Conservation (phyloP, 352 stramenopile genomes). For the Pythium phragmiticola region DNA sequence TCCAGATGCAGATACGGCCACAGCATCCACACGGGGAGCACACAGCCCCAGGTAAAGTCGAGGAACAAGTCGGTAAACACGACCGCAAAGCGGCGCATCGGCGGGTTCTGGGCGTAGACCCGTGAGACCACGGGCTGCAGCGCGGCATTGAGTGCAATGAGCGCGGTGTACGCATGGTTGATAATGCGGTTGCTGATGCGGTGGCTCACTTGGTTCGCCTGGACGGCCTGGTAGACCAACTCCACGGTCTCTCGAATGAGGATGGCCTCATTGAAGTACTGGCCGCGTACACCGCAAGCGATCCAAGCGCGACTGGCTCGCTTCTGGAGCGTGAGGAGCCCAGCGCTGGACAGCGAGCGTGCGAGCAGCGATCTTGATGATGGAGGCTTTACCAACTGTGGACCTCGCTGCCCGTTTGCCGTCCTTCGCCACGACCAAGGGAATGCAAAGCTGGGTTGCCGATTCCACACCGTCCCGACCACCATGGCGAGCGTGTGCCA, state of each 20-base stretch:
- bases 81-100: conserved; percentile 12
- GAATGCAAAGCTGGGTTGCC: conserved; percentile 3
- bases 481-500: neutral
- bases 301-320: neutral
- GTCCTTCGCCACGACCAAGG: neutral
- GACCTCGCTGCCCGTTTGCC: too few relatives aligned
- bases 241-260: conserved; percentile 16
- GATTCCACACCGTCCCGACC: neutral
- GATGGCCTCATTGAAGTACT: conserved; percentile 12
- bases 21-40: conserved; percentile 21
- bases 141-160: conserved; percentile 7
- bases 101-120: conserved; percentile 9
- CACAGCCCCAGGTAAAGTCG: conserved; percentile 15
- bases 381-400: too few relatives aligned
- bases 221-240: conserved; percentile 11
- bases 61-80: conserved; percentile 21
- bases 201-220: conserved; percentile 10
- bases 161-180: conserved; percentile 7
- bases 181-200: conserved; percentile 8
- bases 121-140: conserved; percentile 7
- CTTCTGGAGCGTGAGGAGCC: too few relatives aligned
- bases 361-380: too few relatives aligned
- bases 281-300: conserved; percentile 12
- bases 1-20: conserved; percentile 9
- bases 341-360: neutral